Conservation (phyloP, 352 stramenopile species). For the Phytophthora hybrid region DNA sequence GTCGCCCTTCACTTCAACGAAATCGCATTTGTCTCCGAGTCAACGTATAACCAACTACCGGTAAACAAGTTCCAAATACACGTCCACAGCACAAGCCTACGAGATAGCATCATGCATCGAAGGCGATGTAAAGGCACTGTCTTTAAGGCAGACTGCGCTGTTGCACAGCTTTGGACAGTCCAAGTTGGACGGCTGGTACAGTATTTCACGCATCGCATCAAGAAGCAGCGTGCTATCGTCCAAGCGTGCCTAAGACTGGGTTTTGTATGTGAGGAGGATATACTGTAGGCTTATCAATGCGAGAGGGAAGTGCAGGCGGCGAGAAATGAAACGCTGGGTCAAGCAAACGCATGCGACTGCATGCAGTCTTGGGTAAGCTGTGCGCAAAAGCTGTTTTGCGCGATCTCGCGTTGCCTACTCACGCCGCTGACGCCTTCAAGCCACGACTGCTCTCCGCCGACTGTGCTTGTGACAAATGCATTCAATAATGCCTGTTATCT, state of each 20-base stretch:
- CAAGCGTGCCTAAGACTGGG: background rate
- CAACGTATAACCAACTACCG: no score
- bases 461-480: background rate
- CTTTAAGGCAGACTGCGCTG: background rate
- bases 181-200: no score
- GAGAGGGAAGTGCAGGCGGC: no score
- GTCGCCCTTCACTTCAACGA: no score
- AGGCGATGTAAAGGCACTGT: background rate
- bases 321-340: background rate
- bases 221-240: background rate
- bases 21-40: no score
- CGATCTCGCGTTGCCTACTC: conserved; percentile 15
- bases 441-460: background rate
- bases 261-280: no score
- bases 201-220: background rate
- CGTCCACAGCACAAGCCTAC: no score
- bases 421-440: background rate
- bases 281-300: no score
- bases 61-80: no score
- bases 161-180: no score
- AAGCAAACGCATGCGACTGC: conserved; percentile 4
- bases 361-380: conserved; percentile 11
- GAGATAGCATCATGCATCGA: no score
- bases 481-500: background rate
- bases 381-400: conserved; percentile 15